These are phyloP conservation scores for Russula brevipes DNA, from an alignment of 768 basidiomycete genomes.

Conservation along the genomic window DNA sequence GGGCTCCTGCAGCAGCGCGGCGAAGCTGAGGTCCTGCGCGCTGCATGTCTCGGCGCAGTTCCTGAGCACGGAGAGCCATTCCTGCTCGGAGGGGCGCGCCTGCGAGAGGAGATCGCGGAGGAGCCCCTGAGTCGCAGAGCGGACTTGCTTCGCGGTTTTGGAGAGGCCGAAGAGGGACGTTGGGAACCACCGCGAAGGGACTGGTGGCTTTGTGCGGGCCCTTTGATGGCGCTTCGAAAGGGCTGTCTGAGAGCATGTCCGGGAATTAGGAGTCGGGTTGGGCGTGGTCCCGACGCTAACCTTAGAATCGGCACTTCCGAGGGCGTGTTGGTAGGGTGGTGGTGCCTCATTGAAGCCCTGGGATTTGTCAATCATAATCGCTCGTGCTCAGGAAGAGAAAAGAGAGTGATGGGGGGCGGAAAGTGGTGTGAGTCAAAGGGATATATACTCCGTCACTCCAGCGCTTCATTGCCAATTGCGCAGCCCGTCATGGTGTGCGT, in stretches of 20 bases:
- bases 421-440: background rate
- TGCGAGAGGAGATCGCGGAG: conserved; percentile 37
- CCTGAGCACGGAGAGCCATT: conserved; percentile 43
- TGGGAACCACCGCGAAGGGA: conserved; percentile 17
- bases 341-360: conserved; percentile 14
- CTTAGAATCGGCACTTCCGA: conserved; percentile 6
- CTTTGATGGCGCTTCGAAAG: background rate
- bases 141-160: conserved; percentile 25
- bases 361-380: conserved; percentile 23
- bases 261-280: background rate
- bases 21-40: conserved; percentile 45
- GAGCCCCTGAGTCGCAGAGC: conserved; percentile 17
- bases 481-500: too few relatives aligned
- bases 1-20: conserved; percentile 53
- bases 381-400: background rate
- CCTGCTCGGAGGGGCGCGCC: conserved; percentile 30
- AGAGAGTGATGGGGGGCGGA: background rate
- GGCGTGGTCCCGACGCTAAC: background rate
- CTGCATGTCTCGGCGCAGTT: conserved; percentile 61
- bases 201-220: background rate
- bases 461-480: too few relatives aligned
- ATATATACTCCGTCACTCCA: background rate
- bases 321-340: conserved; percentile 17
- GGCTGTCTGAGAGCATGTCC: background rate
- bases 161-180: conserved; percentile 24